Conservation (phyloP, 768 basidiomycete genomes). For the Collybia sordida region DNA sequence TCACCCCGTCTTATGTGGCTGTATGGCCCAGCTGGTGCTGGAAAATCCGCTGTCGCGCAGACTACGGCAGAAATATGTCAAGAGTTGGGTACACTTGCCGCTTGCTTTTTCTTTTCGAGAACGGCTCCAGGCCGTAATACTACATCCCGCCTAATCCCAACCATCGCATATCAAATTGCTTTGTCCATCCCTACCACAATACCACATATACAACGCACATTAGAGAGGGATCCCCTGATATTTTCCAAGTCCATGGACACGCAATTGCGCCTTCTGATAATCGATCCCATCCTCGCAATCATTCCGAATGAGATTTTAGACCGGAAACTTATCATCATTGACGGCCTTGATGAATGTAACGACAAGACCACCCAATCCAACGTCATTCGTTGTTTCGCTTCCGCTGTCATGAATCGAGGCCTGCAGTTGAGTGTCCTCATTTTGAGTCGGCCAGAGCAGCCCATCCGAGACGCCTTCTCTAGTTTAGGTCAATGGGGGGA, state of each 20-base stretch:
- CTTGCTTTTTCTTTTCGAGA: constrained; percentile 5
- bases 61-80: not conserved
- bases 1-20: not conserved
- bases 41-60: constrained; percentile 3
- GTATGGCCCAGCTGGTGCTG: constrained; percentile 3
- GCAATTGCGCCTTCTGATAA: constrained; percentile 2
- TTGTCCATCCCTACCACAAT: not conserved
- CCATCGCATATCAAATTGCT: constrained; percentile 3
- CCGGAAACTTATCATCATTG: not conserved
- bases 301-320: too few relatives aligned
- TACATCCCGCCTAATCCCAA: not conserved
- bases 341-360: not conserved
- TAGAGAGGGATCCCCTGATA: not conserved
- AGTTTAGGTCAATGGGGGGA: not conserved
- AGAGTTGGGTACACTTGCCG: not conserved
- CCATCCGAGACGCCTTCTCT: constrained; percentile 14
- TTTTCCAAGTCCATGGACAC: not conserved
- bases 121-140: not conserved
- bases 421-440: not conserved
- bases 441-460: constrained; percentile 15
- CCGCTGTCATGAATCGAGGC: not conserved
- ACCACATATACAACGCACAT: not conserved
- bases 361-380: not conserved
- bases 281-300: not conserved
- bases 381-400: not conserved